Evolutionary conservation across 805 yeast species (phyloP).

Genomic region (Priceomyces castillae): DNA sequence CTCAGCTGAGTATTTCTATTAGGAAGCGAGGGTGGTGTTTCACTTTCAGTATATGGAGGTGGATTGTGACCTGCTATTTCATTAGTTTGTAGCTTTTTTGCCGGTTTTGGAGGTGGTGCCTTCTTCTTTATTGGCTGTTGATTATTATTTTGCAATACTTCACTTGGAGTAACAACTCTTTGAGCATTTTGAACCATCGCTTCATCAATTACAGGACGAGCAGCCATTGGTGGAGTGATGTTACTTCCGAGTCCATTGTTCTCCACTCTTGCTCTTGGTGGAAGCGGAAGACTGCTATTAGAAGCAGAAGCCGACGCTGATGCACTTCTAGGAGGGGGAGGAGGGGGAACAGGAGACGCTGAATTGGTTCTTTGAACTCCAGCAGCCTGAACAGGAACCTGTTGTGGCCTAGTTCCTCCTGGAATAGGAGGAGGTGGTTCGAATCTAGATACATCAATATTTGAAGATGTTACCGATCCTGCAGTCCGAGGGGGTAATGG

Average conservation of each 20-base stretch:
- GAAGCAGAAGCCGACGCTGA: not conserved
- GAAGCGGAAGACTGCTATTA: slow-evolving; percentile 1
- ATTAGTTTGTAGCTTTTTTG: slow-evolving; percentile 23
- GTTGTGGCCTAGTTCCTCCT: not conserved
- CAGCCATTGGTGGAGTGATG: no score
- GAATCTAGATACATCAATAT: slow-evolving; percentile 32
- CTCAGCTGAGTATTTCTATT: not conserved
- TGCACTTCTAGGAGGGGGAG: slow-evolving; percentile 1
- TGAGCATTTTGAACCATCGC: no score
- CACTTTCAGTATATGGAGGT: slow-evolving; percentile 20
- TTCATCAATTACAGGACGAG: no score
- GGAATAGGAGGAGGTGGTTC: slow-evolving; percentile 48
- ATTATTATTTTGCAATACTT: not conserved
- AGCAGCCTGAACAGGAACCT: not conserved
- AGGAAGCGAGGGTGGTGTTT: not conserved
- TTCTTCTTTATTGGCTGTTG: slow-evolving; percentile 17
- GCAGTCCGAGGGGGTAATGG: slow-evolving; percentile 7
- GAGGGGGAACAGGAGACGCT: slow-evolving; percentile 13
- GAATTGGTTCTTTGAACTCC: no score
- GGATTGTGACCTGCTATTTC: slow-evolving; percentile 14
- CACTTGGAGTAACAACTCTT: no score
- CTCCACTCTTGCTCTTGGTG: not conserved
- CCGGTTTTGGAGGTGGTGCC: slow-evolving; percentile 45
- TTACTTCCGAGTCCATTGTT: not conserved
- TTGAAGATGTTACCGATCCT: not conserved